A percentile compares a stretch with the other conserved stretches of the same genome.
These are phyloP conservation scores for Rhodotorula kratochvilovae DNA, from an alignment of 768 basidiomycete species.

Conservation along the genomic window DNA sequence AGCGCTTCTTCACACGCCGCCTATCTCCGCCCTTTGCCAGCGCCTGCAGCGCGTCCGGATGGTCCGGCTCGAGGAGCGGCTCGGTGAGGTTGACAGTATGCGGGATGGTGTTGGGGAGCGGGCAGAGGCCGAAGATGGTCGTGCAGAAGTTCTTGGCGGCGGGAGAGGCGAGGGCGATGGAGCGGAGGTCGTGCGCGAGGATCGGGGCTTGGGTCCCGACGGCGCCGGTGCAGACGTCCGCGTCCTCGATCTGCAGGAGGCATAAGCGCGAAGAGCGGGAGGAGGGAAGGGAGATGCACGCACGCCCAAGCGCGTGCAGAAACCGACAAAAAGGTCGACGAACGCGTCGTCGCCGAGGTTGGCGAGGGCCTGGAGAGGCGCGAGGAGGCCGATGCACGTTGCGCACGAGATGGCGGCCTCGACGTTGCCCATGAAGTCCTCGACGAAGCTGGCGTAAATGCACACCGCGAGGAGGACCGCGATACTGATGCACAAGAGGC, in stretches of 20 bases:
- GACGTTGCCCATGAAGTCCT: conserved; percentile 51
- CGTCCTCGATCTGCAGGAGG: conserved; percentile 53
- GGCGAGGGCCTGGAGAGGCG: conserved; percentile 54
- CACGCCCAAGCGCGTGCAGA: conserved; percentile 54
- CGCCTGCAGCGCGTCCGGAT: conserved; percentile 48
- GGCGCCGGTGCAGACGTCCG: conserved; percentile 59
- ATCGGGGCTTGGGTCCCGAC: conserved; percentile 57
- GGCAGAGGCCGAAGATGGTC: conserved; percentile 57
- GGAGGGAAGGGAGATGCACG: conserved; percentile 6
- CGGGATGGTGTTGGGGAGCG: conserved; percentile 37
- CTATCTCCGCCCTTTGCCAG: conserved; percentile 44
- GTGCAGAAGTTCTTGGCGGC: conserved; percentile 59
- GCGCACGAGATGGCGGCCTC: conserved; percentile 54
- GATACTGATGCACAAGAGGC: conserved; percentile 15
- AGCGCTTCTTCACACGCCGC: not conserved
- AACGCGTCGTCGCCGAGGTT: conserved; percentile 55
- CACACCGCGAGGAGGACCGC: conserved; percentile 28
- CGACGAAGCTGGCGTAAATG: conserved; percentile 38
- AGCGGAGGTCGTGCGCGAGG: conserved; percentile 57
- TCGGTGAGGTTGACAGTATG: conserved; percentile 43
- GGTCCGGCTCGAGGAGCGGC: conserved; percentile 35
- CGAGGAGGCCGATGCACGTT: conserved; percentile 56
- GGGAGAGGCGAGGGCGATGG: conserved; percentile 53
- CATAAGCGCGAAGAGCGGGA: not conserved
- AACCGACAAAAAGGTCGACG: conserved; percentile 50